These are phyloP conservation scores for Blastocystis sp. DNA, from an alignment of 352 stramenopile species.

Conservation along the genomic window DNA sequence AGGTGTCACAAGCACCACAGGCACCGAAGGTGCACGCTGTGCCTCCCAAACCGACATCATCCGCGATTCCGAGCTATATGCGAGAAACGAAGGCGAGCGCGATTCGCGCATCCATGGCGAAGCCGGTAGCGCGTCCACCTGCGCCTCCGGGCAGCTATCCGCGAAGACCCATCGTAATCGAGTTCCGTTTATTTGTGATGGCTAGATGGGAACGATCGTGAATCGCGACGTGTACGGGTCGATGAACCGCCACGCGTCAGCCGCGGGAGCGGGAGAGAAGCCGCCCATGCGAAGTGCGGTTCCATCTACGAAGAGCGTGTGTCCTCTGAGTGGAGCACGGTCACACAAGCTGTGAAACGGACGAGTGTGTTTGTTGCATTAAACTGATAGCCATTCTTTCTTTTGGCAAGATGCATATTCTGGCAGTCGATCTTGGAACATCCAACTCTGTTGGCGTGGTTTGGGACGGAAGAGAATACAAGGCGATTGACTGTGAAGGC, in stretches of 20 bases:
- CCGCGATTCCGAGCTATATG: slow-evolving; percentile 31
- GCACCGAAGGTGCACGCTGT: not conserved
- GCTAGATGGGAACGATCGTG: not conserved
- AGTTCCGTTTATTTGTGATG: not conserved
- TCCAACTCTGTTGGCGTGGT: not conserved
- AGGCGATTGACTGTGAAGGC: not conserved
- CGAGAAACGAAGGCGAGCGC: slow-evolving; percentile 15
- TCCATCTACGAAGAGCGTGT: not conserved
- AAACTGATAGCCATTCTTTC: not conserved
- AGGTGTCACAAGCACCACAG: not conserved
- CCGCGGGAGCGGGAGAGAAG: not conserved
- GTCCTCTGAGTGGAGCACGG: not conserved
- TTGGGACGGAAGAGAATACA: not conserved
- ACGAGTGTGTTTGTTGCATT: not conserved
- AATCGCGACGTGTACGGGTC: not conserved
- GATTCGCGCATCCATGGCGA: not conserved
- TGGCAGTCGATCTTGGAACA: not conserved
- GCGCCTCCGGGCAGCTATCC: not conserved
- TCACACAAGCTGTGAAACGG: not conserved
- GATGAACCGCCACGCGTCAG: not conserved
- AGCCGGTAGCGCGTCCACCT: not conserved
- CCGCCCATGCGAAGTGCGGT: not conserved
- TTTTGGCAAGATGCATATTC: not conserved
- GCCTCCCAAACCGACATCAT: not conserved
- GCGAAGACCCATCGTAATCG: not conserved